Evolutionary conservation across 2,329 filamentous ascomycete genomes (phyloP).

Genomic region (Trichoderma endophyticum): DNA sequence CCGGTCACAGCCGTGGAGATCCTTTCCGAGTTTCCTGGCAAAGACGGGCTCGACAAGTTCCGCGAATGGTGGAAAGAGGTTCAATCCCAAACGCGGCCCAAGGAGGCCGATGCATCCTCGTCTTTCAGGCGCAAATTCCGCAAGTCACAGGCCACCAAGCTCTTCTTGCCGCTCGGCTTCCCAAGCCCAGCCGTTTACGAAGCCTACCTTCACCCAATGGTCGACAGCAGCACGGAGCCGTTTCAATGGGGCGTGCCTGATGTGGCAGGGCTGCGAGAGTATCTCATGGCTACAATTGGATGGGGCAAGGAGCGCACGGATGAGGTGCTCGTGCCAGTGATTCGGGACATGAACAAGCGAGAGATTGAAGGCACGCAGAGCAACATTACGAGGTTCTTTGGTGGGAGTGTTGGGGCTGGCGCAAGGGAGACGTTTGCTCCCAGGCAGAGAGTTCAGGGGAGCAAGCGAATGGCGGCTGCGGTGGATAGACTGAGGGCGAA

Average conservation of each 20-base stretch:
- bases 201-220: conserved; percentile 83
- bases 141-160: conserved; percentile 71
- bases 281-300: conserved; percentile 87
- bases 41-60: conserved; percentile 66
- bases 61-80: conserved; percentile 83
- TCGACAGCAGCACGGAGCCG: conserved; percentile 70
- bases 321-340: conserved; percentile 92
- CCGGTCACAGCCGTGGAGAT: conserved; percentile 95
- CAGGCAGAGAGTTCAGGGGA: conserved; percentile 61
- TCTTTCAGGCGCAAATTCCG: conserved; percentile 84
- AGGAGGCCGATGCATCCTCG: conserved; percentile 57
- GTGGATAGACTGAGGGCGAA: conserved; percentile 60
- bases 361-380: conserved; percentile 88
- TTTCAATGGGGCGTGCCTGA: conserved; percentile 98
- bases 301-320: conserved; percentile 92
- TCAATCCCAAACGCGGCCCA: conserved; percentile 63
- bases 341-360: conserved; percentile 88
- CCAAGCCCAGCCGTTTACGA: conserved; percentile 74
- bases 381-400: conserved; percentile 93
- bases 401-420: conserved; percentile 68
- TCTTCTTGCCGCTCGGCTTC: conserved; percentile 80
- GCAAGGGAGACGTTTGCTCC: conserved; percentile 67
- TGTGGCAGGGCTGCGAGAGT: conserved; percentile 76
- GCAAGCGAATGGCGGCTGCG: conserved; percentile 72
- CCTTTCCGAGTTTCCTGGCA: conserved; percentile 76